Evolutionary conservation across 768 basidiomycete species (phyloP).

Genomic region (Pulveroboletus ravenelii): DNA sequence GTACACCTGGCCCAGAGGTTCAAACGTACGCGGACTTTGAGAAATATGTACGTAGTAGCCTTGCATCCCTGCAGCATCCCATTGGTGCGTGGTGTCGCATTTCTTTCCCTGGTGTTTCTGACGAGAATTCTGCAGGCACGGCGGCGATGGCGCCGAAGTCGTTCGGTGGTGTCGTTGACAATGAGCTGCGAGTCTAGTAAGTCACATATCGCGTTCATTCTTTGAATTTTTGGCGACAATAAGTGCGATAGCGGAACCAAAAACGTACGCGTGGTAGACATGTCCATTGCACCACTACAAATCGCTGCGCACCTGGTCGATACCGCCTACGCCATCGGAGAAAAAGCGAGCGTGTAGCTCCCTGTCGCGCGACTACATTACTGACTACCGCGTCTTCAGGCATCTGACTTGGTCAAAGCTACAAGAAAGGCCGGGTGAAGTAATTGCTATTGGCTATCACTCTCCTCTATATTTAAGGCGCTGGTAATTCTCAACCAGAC

Average conservation of each 20-base stretch:
- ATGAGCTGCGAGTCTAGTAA: constrained; percentile 15
- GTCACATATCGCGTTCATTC: neutral
- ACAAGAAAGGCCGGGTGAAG: too few relatives aligned
- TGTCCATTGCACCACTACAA: constrained; percentile 15
- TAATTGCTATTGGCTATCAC: too few relatives aligned
- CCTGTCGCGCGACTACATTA: neutral
- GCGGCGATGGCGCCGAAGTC: constrained; percentile 15
- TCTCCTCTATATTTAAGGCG: too few relatives aligned
- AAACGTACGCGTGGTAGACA: constrained; percentile 16
- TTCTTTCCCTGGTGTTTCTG: neutral
- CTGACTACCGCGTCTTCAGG: constrained; percentile 5
- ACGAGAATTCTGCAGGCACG: constrained; percentile 7
- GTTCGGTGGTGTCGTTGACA: constrained; percentile 16
- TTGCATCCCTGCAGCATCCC: constrained; percentile 5
- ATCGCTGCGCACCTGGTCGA: constrained; percentile 13
- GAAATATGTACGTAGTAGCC: neutral
- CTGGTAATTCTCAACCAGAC: too few relatives aligned
- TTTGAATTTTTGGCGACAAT: neutral
- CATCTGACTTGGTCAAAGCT: constrained; percentile 10
- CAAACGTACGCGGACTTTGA: constrained; percentile 16
- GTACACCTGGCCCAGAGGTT: constrained; percentile 20
- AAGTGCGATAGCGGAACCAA: constrained; percentile 7
- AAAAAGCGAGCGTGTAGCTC: constrained; percentile 2
- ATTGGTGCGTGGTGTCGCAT: constrained; percentile 7
- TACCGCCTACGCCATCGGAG: constrained; percentile 17